Evolutionary conservation across 2,329 filamentous ascomycete species (phyloP).

Genomic region (Penicillium sp.): DNA sequence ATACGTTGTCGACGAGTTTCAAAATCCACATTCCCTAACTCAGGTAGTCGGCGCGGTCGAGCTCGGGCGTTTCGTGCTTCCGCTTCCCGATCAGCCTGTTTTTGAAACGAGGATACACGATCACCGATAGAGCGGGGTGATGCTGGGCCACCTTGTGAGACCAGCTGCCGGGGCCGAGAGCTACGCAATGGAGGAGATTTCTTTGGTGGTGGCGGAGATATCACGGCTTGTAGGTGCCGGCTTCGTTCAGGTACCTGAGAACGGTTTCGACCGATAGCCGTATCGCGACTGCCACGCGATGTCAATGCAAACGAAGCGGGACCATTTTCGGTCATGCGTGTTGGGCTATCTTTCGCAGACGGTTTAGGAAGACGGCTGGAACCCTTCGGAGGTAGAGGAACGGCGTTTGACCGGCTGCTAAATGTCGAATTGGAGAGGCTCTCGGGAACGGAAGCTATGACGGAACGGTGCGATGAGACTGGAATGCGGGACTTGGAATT

Average conservation of each 20-base stretch:
- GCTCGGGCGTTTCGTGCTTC: conserved; percentile 30
- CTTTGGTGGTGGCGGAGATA: conserved; percentile 63
- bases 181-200: conserved; percentile 73
- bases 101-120: conserved; percentile 45
- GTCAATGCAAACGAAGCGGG: conserved; percentile 28
- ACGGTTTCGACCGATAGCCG: conserved; percentile 29
- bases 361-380: conserved; percentile 40
- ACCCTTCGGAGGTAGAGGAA: conserved; percentile 37
- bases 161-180: conserved; percentile 71
- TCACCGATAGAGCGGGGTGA: conserved; percentile 62
- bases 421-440: conserved; percentile 36
- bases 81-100: conserved; percentile 29
- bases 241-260: conserved; percentile 46
- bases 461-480: conserved; percentile 38
- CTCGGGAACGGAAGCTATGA: conserved; percentile 39
- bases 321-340: conserved; percentile 23
- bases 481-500: conserved; percentile 45
- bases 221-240: conserved; percentile 64
- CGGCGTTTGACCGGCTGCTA: conserved; percentile 24
- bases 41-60: conserved; percentile 47
- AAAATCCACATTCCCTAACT: conserved; percentile 74
- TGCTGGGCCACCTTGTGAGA: conserved; percentile 67
- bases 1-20: conserved; percentile 75
- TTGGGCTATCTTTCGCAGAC: conserved; percentile 27
- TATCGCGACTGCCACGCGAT: conserved; percentile 33